A percentile compares a stretch with the other conserved stretches of the same genome.
Conservation (phyloP, 495 filamentous ascomycete genomes). For the Saxispiralis lemnorum region DNA sequence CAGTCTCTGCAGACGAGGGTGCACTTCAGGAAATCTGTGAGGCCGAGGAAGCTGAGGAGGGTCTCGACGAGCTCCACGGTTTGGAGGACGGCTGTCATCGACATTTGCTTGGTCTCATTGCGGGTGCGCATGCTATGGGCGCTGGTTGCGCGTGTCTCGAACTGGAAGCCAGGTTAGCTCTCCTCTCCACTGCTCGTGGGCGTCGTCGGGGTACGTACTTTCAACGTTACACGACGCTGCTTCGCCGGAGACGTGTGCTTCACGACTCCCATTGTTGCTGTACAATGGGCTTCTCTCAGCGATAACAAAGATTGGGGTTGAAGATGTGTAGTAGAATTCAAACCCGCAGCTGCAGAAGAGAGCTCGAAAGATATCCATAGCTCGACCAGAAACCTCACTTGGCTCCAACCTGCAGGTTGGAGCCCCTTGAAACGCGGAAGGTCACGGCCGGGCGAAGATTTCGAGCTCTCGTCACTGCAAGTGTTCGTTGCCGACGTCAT, state of each 20-base stretch:
- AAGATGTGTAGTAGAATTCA: too few relatives aligned
- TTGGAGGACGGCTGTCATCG: background rate
- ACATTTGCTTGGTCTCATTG: background rate
- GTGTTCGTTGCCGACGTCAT: too few relatives aligned
- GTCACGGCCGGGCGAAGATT: too few relatives aligned
- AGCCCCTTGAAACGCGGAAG: too few relatives aligned
- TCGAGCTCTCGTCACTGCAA: too few relatives aligned
- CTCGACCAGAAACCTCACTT: too few relatives aligned
- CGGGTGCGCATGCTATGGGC: background rate
- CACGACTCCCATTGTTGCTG: background rate
- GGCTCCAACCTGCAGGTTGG: too few relatives aligned
- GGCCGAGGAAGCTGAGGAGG: background rate
- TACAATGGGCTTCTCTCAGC: background rate
- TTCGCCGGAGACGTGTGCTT: background rate
- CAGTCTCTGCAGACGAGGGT: background rate
- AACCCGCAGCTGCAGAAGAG: too few relatives aligned
- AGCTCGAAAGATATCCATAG: too few relatives aligned
- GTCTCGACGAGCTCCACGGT: conserved; percentile 1
- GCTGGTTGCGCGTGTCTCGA: background rate
- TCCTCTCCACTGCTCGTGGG: too few relatives aligned
- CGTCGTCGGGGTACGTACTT: background rate
- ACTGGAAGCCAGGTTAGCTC: background rate
- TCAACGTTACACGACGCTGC: background rate
- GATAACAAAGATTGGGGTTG: background rate
- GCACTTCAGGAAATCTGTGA: background rate